Evolutionary conservation across 2,329 filamentous ascomycete species (phyloP).

Genomic region (Colletotrichum phormii): DNA sequence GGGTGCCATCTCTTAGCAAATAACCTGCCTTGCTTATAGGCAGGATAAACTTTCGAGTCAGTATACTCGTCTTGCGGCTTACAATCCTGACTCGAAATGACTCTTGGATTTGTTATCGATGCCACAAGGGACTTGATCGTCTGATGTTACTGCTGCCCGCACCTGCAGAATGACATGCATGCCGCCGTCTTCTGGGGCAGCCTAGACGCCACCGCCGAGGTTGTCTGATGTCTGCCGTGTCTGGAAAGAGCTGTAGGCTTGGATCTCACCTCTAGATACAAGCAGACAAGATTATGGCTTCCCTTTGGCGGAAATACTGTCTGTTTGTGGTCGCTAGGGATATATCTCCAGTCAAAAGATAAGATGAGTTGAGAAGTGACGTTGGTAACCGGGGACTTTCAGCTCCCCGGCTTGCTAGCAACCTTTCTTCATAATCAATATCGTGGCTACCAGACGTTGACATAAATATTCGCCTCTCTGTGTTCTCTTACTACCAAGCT

Average conservation of each 20-base stretch:
- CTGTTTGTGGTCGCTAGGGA: not conserved
- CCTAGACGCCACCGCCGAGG: not conserved
- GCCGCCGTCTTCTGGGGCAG: not conserved
- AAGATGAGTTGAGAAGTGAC: not conserved
- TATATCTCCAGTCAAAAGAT: not conserved
- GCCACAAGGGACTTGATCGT: not conserved
- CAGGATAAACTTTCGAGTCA: not conserved
- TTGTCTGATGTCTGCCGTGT: not conserved
- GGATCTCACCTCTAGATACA: not conserved
- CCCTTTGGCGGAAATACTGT: not conserved
- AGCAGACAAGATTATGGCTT: not conserved
- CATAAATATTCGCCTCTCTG: not conserved
- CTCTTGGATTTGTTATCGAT: not conserved
- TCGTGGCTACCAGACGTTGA: not conserved
- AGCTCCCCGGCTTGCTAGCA: not conserved
- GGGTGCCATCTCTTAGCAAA: not conserved
- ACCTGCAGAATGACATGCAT: not conserved
- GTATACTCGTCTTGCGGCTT: not conserved
- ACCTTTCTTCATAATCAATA: not conserved
- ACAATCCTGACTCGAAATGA: not conserved
- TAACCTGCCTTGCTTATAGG: constrained; percentile 5
- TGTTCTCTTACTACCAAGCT: not conserved
- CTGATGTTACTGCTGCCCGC: not conserved
- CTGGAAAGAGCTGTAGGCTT: not conserved
- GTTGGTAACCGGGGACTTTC: not conserved